A percentile compares a stretch with the other conserved stretches of the same genome.
These are phyloP conservation scores for Trypanosoma scelopori DNA, from an alignment of 208 protist species.

Conservation along the genomic window DNA sequence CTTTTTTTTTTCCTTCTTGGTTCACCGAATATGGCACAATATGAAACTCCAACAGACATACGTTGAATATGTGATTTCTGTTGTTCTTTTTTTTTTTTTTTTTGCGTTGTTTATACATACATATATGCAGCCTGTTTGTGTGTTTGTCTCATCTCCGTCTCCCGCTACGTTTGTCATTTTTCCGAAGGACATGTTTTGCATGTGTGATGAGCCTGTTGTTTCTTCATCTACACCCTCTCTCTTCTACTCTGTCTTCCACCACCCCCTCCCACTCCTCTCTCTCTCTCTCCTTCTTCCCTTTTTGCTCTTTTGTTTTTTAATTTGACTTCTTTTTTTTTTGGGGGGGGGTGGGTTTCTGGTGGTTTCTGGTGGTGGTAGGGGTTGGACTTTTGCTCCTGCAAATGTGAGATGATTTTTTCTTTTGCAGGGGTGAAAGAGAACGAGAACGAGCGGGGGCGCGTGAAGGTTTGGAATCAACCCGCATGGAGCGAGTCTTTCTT, in stretches of 20 bases:
- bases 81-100: background rate
- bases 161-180: background rate
- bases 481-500: too few relatives aligned
- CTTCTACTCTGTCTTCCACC: background rate
- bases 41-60: background rate
- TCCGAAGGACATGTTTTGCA: background rate
- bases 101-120: background rate
- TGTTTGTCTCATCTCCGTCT: too few relatives aligned
- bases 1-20: background rate
- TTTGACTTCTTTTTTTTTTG: slow-evolving; percentile 8
- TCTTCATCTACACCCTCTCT: background rate
- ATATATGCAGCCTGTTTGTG: slow-evolving; percentile 6
- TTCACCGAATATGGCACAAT: background rate
- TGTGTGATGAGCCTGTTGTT: background rate
- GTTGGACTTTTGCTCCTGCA: too few relatives aligned
- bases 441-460: too few relatives aligned
- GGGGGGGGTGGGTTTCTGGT: too few relatives aligned
- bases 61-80: background rate
- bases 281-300: too few relatives aligned
- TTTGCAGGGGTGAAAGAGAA: too few relatives aligned
- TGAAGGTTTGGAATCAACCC: too few relatives aligned
- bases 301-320: slow-evolving; percentile 1
- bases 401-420: too few relatives aligned
- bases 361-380: too few relatives aligned
- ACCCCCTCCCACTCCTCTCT: too few relatives aligned